Base-by-base conservation (phyloP, 495 filamentous ascomycete species). In the Opeltia flavorubescens region DNA sequence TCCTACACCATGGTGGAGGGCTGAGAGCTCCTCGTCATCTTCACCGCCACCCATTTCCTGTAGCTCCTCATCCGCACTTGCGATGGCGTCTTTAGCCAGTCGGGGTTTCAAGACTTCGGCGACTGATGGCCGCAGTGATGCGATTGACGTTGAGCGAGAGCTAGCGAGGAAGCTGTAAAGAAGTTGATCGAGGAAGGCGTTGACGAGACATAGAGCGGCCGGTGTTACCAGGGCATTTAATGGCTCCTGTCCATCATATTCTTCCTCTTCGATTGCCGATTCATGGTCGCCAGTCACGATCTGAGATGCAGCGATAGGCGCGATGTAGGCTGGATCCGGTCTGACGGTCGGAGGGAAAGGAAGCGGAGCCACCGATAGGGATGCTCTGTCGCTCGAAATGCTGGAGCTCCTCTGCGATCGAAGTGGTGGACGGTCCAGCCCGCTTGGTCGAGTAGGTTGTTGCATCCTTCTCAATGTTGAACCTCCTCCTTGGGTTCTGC, bases 101-200 rank as follows among this genome's bases (percentile, higher is more conserved):
- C 84, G 80, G 17, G 82, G 79, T 60, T 94, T 94, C 51, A 99
- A 67, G 5, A 95, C 83, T 27, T 95, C 89, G 29, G 75, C 70
- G 27, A 96, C 77, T 23, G 88, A 88, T 15, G 87, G 83, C 48
- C 88, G 80, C 42, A 99, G 76, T 24, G 76, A 68, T 12, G 74
- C 66, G 13, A 99, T 66, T 15, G 83, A 74, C n/a, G 88, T 93
- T 8, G 87, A 89, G 50, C 84, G 83, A 2, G 91, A 78, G 12
- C 76, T 65, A 18, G 77, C 75, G 11, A 99, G 76, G 51, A 96
- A 81, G 56, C 83, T 89, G 68, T 84, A 94, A 2, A 99, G 69
- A 1, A 96, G 69, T 54, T 95, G 86, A 58, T 99, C 93, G 42
- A 99, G 76, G 62, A 99, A 96, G 44, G 78, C 75, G 60, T 99